phyloP scores from a whole-genome alignment of 352 stramenopile species.

The Globisporangium megalacanthum region DNA sequence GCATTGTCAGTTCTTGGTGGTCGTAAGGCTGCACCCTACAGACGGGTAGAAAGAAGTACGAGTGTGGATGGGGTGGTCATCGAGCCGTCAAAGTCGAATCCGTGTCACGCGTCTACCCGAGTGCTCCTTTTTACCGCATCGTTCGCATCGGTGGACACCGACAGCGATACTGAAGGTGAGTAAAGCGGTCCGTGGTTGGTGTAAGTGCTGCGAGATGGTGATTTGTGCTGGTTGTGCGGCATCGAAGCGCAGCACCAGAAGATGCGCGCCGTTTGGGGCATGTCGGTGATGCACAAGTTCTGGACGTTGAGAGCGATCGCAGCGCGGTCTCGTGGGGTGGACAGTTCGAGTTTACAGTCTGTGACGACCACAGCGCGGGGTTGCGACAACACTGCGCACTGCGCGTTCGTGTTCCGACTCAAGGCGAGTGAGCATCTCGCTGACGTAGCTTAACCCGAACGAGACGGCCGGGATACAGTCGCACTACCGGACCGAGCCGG shows the following conservation, averaged over 20 bases:
- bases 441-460: slow-evolving; percentile 1
- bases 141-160: too few species aligned
- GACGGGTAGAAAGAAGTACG: too few species aligned
- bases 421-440: slow-evolving; percentile 11
- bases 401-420: slow-evolving; percentile 9
- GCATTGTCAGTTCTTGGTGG: too few species aligned
- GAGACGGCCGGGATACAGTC: slow-evolving; percentile 15
- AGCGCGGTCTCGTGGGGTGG: slow-evolving; percentile 12
- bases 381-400: not conserved
- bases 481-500: slow-evolving; percentile 11
- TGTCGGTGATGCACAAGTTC: slow-evolving; percentile 12
- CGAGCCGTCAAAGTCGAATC: too few species aligned
- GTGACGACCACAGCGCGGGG: not conserved
- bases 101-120: too few species aligned
- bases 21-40: too few species aligned
- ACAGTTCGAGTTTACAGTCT: slow-evolving; percentile 5
- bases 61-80: not conserved
- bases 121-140: too few species aligned
- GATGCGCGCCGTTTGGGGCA: slow-evolving; percentile 11
- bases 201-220: slow-evolving; percentile 4
- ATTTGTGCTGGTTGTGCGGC: slow-evolving; percentile 12
- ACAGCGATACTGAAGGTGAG: too few species aligned
- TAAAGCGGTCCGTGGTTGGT: too few species aligned
- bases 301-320: slow-evolving; percentile 10
- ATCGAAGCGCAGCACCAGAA: slow-evolving; percentile 15